Base-by-base conservation (phyloP, 768 basidiomycete species). In the Crucibulum laeve region DNA sequence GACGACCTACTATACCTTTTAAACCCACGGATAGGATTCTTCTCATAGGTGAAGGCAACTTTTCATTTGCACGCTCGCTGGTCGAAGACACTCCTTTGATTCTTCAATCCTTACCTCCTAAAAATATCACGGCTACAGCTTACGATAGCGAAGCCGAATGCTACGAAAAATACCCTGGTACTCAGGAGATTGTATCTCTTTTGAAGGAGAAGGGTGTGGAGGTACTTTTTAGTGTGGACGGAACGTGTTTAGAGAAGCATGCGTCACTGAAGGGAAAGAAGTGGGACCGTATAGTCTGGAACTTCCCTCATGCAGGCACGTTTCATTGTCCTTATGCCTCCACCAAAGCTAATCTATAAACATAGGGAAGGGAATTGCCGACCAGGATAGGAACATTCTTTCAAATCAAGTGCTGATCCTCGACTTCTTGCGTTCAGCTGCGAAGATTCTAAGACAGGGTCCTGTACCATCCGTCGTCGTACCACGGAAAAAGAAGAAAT, bases 251-350 rank as follows among this genome's bases (percentile, higher is more conserved):
- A 25, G 84, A 84, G 42, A 85, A 74, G 48, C 62, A 68, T 28
- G 45, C 73, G 4, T 57, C 61, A 4, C 61, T 94, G 36, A 87
- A 80, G 48, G 79, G 77, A 30, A 66, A 69, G 48, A 75, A 65
- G 43, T 87, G 86, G 77, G 85, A 91, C 62, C 79, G 77, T 48
- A 76, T 97, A 44, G 80, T 90, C 5, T 97, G 91, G 84, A 96
- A 98, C 60, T 98, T 97, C 59, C 95, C 95, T 46, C 95, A 98
- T 67, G 87, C 87, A 55, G 94, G 94, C 90, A 55, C 50, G 79
- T 55, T 10, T 18, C 47, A 4, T 24, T 42, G 6, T 42, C 22
- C 17, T 42, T 2, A 10, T 17, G 33, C 18, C 33, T 3, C 17
- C 34, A 0, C 39, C 28, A 18, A n/a, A 19, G 24, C 26, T 44